Conservation (phyloP, 2,329 filamentous ascomycete genomes). For the Claviceps purpurea region DNA sequence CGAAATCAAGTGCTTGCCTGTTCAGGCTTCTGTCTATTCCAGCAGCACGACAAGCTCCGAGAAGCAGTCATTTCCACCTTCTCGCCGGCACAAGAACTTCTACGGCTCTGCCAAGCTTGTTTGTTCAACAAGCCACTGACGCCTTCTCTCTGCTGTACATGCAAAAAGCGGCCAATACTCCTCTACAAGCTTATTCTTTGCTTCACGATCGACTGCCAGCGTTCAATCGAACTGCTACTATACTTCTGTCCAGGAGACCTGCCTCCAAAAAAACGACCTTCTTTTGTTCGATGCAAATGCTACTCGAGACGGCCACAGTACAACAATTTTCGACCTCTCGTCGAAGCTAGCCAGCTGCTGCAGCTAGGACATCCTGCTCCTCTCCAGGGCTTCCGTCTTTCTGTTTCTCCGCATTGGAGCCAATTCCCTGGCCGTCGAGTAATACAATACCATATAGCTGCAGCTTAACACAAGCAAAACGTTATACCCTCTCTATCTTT, state of each 20-base stretch:
- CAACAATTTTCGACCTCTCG: slow-evolving; percentile 16
- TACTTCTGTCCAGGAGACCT: slow-evolving; percentile 1
- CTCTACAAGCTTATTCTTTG: not conserved
- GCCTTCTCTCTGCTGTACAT: not conserved
- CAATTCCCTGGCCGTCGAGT: slow-evolving; percentile 1
- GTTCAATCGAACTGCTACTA: not conserved
- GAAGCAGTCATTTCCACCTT: not conserved
- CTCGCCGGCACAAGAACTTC: not conserved
- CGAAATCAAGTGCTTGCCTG: not conserved
- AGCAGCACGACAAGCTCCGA: not conserved
- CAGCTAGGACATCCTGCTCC: not conserved
- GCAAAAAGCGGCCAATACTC: slow-evolving; percentile 5
- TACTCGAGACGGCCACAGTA: slow-evolving; percentile 19
- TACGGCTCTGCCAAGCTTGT: not conserved
- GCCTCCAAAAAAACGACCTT: slow-evolving; percentile 2
- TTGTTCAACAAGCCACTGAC: slow-evolving; percentile 1
- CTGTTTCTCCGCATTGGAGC: not conserved
- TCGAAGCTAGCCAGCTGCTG: slow-evolving; percentile 4
- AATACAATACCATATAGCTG: not conserved
- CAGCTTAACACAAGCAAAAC: not conserved
- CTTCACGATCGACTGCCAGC: not conserved
- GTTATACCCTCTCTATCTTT: not conserved
- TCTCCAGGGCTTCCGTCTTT: not conserved
- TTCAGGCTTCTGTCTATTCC: not conserved
- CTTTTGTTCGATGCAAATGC: slow-evolving; percentile 17